Conservation (phyloP, 306 rosid genomes). For the Malus asiatica region DNA sequence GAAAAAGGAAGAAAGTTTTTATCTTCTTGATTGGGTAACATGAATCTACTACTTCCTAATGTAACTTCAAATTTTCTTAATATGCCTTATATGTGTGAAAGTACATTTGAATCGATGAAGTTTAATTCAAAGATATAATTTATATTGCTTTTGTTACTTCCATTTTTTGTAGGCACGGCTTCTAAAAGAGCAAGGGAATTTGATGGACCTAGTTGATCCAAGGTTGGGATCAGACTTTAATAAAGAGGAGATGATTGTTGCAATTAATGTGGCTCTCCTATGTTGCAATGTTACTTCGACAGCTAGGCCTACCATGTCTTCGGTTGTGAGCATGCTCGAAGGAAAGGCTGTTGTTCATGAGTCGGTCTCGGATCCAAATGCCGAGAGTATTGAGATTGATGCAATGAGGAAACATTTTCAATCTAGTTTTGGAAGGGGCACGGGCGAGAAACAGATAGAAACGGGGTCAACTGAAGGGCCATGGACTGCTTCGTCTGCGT, state of each 20-base stretch:
- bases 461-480: constrained; percentile 18
- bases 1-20: constrained; percentile 46
- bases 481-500: constrained; percentile 16
- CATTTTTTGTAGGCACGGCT: constrained; percentile 16
- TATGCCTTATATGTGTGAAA: too few relatives aligned
- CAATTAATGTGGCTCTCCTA: constrained; percentile 6
- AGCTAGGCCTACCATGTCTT: constrained; percentile 19
- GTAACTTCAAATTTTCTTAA: not conserved
- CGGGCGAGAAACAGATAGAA: not conserved
- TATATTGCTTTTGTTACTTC: too few relatives aligned
- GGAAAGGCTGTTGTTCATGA: not conserved
- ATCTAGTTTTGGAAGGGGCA: not conserved
- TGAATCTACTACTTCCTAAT: not conserved
- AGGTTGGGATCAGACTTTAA: constrained; percentile 5
- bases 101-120: too few relatives aligned
- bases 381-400: not conserved
- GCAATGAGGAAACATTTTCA: constrained; percentile 17
- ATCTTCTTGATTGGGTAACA: constrained; percentile 52
- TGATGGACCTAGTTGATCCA: constrained; percentile 8
- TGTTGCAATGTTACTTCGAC: constrained; percentile 19
- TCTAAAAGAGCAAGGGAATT: constrained; percentile 4
- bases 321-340: constrained; percentile 14
- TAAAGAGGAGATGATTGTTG: constrained; percentile 4
- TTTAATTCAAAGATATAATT: too few relatives aligned
- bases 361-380: not conserved